A percentile compares a stretch with the other conserved stretches of the same genome.
These are phyloP conservation scores for Suillus luteus DNA, from an alignment of 768 basidiomycete genomes.

Conservation along the genomic window DNA sequence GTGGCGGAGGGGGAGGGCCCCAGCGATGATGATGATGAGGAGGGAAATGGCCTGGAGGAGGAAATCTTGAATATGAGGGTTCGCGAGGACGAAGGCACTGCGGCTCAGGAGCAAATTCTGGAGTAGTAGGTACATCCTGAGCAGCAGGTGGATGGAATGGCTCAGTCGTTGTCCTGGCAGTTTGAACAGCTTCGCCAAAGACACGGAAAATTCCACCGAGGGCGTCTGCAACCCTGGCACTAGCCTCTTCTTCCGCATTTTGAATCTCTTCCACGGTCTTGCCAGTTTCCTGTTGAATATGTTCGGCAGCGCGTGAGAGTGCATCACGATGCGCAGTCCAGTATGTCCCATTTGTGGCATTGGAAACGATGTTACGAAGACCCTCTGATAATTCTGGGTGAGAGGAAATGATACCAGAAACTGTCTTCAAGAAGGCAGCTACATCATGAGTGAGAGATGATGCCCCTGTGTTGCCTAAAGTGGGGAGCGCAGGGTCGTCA, in stretches of 20 bases:
- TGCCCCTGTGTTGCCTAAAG: conserved; percentile 37
- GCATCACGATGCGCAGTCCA: conserved; percentile 66
- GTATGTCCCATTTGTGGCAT: conserved; percentile 65
- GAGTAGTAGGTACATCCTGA: conserved; percentile 7
- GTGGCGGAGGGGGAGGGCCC: conserved; percentile 7
- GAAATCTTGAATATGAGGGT: conserved; percentile 16
- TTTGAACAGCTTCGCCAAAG: conserved; percentile 42
- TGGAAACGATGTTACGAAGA: conserved; percentile 62
- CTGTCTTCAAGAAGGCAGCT: conserved; percentile 55
- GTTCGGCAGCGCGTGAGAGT: conserved; percentile 57
- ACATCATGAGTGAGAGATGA: conserved; percentile 65
- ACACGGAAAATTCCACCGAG: conserved; percentile 59
- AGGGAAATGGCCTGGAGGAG: conserved; percentile 20
- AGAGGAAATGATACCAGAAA: conserved; percentile 55
- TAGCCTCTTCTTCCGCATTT: conserved; percentile 66
- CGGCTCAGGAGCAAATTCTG: conserved; percentile 6
- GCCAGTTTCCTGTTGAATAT: conserved; percentile 43
- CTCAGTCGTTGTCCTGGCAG: conserved; percentile 15
- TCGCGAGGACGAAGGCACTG: conserved; percentile 10
- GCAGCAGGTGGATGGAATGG: conserved; percentile 3
- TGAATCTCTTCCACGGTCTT: conserved; percentile 47
- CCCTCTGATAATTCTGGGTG: conserved; percentile 76
- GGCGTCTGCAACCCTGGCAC: conserved; percentile 61
- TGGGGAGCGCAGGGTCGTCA: conserved; percentile 54
- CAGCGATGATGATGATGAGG: conserved; percentile 25